Conservation (phyloP, 805 yeast genomes). For the Maudiozyma pseudohumilis region DNA sequence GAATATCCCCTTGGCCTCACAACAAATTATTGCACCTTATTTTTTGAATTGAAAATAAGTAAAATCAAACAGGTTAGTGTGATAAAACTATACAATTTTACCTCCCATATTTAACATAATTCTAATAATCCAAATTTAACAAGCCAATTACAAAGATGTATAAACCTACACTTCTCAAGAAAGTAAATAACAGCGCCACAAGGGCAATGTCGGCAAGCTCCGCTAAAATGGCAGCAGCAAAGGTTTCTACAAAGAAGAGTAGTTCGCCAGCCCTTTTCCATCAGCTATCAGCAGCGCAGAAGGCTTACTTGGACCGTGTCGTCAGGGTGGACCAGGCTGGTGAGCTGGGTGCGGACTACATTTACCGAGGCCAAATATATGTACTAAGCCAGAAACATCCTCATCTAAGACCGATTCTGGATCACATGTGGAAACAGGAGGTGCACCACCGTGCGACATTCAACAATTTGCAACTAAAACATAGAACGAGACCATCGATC, state of each 20-base stretch:
- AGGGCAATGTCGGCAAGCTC: constrained; percentile 11
- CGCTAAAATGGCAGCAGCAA: constrained; percentile 7
- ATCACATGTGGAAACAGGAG: constrained; percentile 99
- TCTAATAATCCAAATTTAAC: too few species aligned
- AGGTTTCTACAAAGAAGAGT: background rate
- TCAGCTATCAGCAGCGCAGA: constrained; percentile 41
- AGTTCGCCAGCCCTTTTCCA: constrained; percentile 11
- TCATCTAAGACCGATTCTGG: constrained; percentile 63
- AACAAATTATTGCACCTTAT: too few species aligned
- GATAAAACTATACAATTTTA: too few species aligned
- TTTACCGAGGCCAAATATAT: constrained; percentile 81
- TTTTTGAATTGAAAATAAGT: too few species aligned
- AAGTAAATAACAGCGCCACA: too few species aligned
- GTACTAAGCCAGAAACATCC: constrained; percentile 66
- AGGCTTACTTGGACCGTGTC: constrained; percentile 60
- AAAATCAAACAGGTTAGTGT: too few species aligned
- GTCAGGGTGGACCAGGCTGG: constrained; percentile 97
- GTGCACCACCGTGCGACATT: constrained; percentile 82
- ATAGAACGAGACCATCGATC: constrained; percentile 83
- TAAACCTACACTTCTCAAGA: too few species aligned
- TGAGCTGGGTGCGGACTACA: constrained; percentile 89
- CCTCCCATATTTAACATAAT: too few species aligned
- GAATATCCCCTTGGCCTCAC: too few species aligned
- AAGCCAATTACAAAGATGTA: too few species aligned
- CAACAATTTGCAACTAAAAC: constrained; percentile 59